Base-by-base conservation (phyloP, 2,329 filamentous ascomycete genomes). In the Trichoderma arundinaceum region DNA sequence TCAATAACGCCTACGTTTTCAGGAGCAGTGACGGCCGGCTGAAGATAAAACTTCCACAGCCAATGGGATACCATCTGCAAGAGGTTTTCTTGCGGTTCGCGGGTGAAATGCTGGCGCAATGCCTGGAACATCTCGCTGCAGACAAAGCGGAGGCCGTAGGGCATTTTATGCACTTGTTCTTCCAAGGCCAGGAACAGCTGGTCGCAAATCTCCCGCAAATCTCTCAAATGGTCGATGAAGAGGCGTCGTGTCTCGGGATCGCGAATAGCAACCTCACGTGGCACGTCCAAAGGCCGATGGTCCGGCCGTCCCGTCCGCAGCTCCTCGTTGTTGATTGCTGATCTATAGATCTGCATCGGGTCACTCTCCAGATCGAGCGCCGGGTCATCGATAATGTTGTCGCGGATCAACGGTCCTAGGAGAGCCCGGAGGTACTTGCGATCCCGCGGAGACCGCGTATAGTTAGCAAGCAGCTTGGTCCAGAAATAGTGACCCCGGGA, bases 251-350 rank as follows among this genome's bases (percentile, higher is more conserved):
- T 98, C 77, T 99, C 95, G 0, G 90, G 90, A 73, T 99, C 95
- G 71, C 94, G 90, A 76, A 99, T 97, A n/a, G 95, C 95, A 71
- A 96, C 85, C 75, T 99, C 95, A 68, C 94, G 88, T 0, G 92
- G 90, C 39, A 99, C 90, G 71, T 97, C 93, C 13, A 92, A 87
- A 39, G 89, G 91, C 68, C 95, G 86, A 57, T 86, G 86, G 75
- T 94, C 97, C 19, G 92, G 88, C 69, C 88, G 88, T 4, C 95
- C 95, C 0, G 95, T 99, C 17, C 92, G 89, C 28, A 99, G 87
- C 78, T 99, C 95, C 77, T 98, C 94, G 72, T 99, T 97, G 80
- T 96, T 98, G 79, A 99, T 96, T 13, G 92, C 90, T 5, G 93
- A 95, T 48, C 92, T 88, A 78, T 99, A 98, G 65, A 99, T 99